Base-by-base conservation (phyloP, 78 protist species). In the Isochrysis galbana region DNA sequence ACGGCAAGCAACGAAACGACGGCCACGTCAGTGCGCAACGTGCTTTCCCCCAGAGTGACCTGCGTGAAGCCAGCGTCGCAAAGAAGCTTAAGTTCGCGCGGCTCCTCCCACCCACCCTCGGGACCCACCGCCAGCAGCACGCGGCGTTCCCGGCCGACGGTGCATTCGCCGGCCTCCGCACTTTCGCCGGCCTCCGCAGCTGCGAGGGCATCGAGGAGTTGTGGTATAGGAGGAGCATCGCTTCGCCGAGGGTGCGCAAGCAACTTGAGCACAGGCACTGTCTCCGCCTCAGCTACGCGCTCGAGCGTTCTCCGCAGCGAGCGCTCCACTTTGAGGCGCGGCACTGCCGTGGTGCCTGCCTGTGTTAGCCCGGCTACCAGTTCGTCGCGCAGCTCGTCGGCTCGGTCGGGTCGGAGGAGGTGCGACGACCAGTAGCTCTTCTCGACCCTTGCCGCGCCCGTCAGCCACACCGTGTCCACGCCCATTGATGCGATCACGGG, bases 41-140 rank as follows among this genome's bases (percentile, higher is more conserved):
- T n/a, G 44, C 82, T 11, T 5, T 0, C 22, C 17, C 82, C 82
- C 32, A 72, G 82, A 19, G 44, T 72, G 44, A 72, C 44, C 17
- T 2, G 23, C 44, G 0, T 4, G 44, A 72, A 72, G 82, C 82
- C 82, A 19, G 32, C 32, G 23, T 5, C 44, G 29, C 7, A 21
- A 5, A 72, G 44, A 2, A 72, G 82, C 82, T n/a, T 42, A 0
- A 72, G 44, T 42, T 72, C 82, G 3, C 7, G 29, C 5, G 82
- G 82, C 82, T 72, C 82, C 10, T 72, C 82, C 82, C 82, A 72
- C 44, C 82, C 82, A 3, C 82, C 44, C 44, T 72, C 82, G n/a
- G 82, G 82, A 1, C 82, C 82, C 26, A 72, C 44, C 44, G 82
- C 82, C 44, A 72, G 25, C 25, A 72, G 82, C 39, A 72, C 14